Base-by-base conservation (phyloP, 768 basidiomycete genomes). In the Mycena rebaudengoi region DNA sequence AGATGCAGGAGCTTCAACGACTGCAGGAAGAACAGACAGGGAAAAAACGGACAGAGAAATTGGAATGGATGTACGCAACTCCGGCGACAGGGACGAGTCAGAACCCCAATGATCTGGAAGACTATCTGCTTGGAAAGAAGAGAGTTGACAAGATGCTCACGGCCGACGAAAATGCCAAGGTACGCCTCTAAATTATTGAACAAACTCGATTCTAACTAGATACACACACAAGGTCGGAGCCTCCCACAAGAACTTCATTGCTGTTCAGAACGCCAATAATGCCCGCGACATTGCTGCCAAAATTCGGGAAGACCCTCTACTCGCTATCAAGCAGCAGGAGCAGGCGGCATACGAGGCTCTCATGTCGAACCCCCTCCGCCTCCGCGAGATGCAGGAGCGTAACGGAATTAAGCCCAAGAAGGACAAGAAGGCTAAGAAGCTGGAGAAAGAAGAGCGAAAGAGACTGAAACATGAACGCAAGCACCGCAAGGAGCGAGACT, bases 21-120 rank as follows among this genome's bases (percentile, higher is more conserved):
- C 78, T 99, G 59, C 97, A 99, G 76, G 96, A 97, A 75, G 93
- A 94, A 68, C 89, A 96, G 67, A 98, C 97, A 11, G 97, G 97
- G 32, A 95, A 91, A 83, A 98, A 96, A 79, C 82, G 94, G 67
- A 88, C 91, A 52, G 96, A 98, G 78, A 95, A 95, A 74, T 76
- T 99, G 49, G 98, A 99, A 75, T 99, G 98, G 98, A 97, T 99
- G 95, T 99, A 99, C 80, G 83, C 97, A n/a, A 98, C 97, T 2
- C 98, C 98, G 5, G 94, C 95, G 1, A 90, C 91, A 4, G 96
- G 96, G n/a, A 90, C 84, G 64, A 91, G 81, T 54, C 88, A 92
- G 69, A 96, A 95, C 73, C 75, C 91, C 30, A 97, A 95, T 69
- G 97, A 99, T 65, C 77, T 99, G 68, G 98, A 99, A 80, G 95